Conservation (phyloP, 768 basidiomycete genomes). For the Mycena metata region DNA sequence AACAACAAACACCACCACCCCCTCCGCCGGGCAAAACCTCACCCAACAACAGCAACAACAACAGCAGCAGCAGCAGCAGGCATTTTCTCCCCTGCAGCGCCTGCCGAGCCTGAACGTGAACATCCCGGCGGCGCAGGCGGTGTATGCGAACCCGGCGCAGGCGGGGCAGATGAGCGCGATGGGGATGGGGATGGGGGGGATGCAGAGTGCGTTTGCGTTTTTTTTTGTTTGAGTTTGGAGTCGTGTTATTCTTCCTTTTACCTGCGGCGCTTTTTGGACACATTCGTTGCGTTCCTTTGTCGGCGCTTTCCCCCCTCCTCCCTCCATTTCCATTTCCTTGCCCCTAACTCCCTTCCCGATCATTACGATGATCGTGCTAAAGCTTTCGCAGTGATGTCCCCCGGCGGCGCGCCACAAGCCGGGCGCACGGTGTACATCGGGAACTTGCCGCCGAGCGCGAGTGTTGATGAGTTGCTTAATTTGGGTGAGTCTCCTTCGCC, state of each 20-base stretch:
- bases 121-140: conserved; percentile 79
- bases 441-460: conserved; percentile 94
- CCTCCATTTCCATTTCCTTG: too few relatives aligned
- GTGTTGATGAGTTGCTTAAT: conserved; percentile 97
- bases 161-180: too few relatives aligned
- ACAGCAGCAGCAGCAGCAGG: conserved; percentile 27
- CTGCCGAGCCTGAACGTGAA: conserved; percentile 75
- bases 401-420: conserved; percentile 44
- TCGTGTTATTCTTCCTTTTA: too few relatives aligned
- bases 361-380: not conserved
- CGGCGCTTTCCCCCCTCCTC: too few relatives aligned
- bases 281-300: too few relatives aligned
- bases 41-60: conserved; percentile 3
- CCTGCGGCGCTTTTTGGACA: too few relatives aligned
- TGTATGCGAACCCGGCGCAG: conserved; percentile 52
- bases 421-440: conserved; percentile 98
- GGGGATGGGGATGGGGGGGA: too few relatives aligned
- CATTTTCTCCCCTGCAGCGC: conserved; percentile 54
- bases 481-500: conserved; percentile 61
- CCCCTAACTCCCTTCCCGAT: too few relatives aligned
- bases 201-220: too few relatives aligned
- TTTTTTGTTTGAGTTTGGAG: too few relatives aligned
- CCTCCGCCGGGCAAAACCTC: too few relatives aligned
- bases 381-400: conserved; percentile 70
- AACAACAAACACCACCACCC: too few relatives aligned